Conservation (phyloP, 768 basidiomycete species). For the Lactarius hengduanensis region DNA sequence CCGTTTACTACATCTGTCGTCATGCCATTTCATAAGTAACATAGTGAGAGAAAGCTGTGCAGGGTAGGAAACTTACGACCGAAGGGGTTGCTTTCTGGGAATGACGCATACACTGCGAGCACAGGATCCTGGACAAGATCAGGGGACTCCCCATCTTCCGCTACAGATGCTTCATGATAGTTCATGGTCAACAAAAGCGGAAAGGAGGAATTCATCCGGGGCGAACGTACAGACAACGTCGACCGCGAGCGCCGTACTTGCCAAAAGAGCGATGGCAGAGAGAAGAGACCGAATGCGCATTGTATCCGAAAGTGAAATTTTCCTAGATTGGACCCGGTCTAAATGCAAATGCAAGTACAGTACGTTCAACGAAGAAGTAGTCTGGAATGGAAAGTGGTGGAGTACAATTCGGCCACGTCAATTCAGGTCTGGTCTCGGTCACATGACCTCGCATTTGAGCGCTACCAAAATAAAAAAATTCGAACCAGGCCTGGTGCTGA, state of each 20-base stretch:
- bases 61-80: constrained; percentile 54
- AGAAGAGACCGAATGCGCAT: constrained; percentile 27
- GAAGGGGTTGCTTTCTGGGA: constrained; percentile 72
- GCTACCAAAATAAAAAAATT: neutral
- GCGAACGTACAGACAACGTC: constrained; percentile 27
- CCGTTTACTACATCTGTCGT: constrained; percentile 78
- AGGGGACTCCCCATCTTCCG: constrained; percentile 24
- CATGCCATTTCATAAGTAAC: neutral
- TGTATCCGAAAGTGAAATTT: constrained; percentile 1
- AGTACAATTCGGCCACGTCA: constrained; percentile 15
- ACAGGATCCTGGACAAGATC: constrained; percentile 48
- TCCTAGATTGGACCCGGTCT: constrained; percentile 3
- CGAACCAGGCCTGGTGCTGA: neutral
- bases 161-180: neutral
- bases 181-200: neutral
- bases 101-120: constrained; percentile 52
- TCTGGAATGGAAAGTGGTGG: neutral
- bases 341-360: neutral
- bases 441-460: constrained; percentile 17
- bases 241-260: constrained; percentile 24
- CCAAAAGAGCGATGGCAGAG: constrained; percentile 22
- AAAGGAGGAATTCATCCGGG: neutral
- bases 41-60: constrained; percentile 8
- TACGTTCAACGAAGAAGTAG: neutral
- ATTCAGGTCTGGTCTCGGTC: neutral